Evolutionary conservation across 2,329 filamentous ascomycete species (phyloP), one percentile per base, ranked within the genome.

Genomic region (Eutypella sp.): DNA sequence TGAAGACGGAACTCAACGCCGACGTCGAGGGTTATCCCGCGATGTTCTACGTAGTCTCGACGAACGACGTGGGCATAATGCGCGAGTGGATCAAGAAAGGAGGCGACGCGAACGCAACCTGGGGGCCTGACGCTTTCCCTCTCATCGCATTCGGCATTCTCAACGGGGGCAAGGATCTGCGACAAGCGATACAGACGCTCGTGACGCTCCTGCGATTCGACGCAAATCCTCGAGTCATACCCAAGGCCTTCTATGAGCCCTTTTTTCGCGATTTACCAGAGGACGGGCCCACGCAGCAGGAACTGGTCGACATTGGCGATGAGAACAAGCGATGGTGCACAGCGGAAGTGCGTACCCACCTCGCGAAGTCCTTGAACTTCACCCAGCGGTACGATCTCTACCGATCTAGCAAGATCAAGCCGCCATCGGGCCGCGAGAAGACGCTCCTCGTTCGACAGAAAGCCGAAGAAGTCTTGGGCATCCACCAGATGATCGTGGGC

Each of bases 301-400:
- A 50, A 16, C 40, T 53, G 7, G 8, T 41, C 7, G 44, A 54
- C 27, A 2, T 51, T 3, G 18, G 34, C 3, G 48, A 51, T 8
- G 20, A 46, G 4, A 50, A 51, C 11, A 54, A 50, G 37, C 33
- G 8, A 2, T 57, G 54, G 54, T 57, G 53, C 15, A 52, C 49
- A 16, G 34, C 42, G 18, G 39, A 49, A 4, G 31, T 51, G 2
- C n/a, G 48, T 2, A 16, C 22, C 8, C 20, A 31, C 18, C 33
- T 56, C 27, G 34, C 46, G 3, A 40, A 36, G 10, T 16, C 44
- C 1, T 36, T 55, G 5, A 53, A 40, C 16, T 27, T 56, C 8
- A 42, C 49, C 1, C 52, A 55, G 37, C 42, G 54, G 18, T 55
- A 56, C 34, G 24, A 46, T n/a, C 44, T 56, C 13, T 45, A 51